Conservation (phyloP, 2,329 filamentous ascomycete species). For the Aspergillus ibericus region DNA sequence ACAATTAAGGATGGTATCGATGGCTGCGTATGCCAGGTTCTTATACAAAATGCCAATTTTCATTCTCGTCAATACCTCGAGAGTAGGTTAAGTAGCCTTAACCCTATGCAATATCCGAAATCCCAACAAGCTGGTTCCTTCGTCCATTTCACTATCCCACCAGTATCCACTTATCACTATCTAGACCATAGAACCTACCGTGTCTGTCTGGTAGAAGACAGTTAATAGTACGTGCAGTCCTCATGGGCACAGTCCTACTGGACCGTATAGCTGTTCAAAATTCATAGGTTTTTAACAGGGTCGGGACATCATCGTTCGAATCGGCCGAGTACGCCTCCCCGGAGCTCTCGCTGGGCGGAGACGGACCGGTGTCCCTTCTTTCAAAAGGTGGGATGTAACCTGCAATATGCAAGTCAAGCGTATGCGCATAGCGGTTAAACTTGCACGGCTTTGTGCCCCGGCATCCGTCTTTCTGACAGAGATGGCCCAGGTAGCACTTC, state of each 20-base stretch:
- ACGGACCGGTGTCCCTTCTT: background rate
- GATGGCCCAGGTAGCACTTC: conserved; percentile 50
- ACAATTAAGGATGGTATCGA: no score
- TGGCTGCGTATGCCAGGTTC: no score
- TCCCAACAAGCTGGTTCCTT: no score
- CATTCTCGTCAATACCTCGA: no score
- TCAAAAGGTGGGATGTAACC: background rate
- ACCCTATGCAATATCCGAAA: no score
- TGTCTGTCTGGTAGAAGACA: background rate
- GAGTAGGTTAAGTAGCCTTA: no score
- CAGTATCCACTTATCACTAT: no score
- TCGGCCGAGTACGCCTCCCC: background rate
- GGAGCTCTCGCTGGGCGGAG: background rate
- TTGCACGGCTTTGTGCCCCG: conserved; percentile 32
- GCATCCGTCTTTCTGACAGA: conserved; percentile 37
- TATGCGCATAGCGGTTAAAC: conserved; percentile 30
- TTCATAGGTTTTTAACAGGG: background rate
- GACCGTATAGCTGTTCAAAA: background rate
- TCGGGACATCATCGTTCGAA: background rate
- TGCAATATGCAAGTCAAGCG: conserved; percentile 17
- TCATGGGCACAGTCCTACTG: background rate
- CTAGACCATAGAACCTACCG: background rate
- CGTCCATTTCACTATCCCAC: no score
- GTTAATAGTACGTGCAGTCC: background rate
- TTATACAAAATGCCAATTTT: no score